Conservation (phyloP, 495 filamentous ascomycete genomes). For the Recurvomyces mirabilis region DNA sequence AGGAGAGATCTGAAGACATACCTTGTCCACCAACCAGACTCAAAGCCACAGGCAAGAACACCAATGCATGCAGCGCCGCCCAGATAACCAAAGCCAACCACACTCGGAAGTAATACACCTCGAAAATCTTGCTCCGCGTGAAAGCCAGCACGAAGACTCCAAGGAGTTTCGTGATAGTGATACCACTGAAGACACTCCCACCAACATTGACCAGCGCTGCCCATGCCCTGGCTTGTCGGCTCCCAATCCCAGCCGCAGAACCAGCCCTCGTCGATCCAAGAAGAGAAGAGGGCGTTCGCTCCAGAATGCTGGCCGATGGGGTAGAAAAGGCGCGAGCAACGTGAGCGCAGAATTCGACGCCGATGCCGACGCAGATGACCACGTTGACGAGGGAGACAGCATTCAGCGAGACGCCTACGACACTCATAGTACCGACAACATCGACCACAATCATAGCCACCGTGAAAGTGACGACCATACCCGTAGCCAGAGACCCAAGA, state of each 20-base stretch:
- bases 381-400: constrained; percentile 94
- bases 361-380: constrained; percentile 91
- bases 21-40: constrained; percentile 77
- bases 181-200: constrained; percentile 85
- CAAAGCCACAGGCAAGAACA: constrained; percentile 85
- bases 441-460: constrained; percentile 92
- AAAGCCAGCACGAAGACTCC: constrained; percentile 90
- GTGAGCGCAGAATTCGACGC: constrained; percentile 94
- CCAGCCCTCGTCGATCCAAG: too few relatives aligned
- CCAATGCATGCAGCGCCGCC: constrained; percentile 76
- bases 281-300: constrained; percentile 47
- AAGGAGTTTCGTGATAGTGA: constrained; percentile 88
- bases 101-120: constrained; percentile 96
- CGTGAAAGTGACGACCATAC: constrained; percentile 65
- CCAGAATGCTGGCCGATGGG: constrained; percentile 64
- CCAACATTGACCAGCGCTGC: constrained; percentile 87
- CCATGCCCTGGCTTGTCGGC: constrained; percentile 81
- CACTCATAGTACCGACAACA: constrained; percentile 87
- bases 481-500: constrained; percentile 75
- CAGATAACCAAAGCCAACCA: constrained; percentile 86
- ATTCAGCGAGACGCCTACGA: constrained; percentile 82
- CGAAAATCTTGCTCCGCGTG: constrained; percentile 95
- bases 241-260: too few relatives aligned
- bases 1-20: too few relatives aligned
- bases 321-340: constrained; percentile 95